These are phyloP conservation scores for Rhynchospora tenuis DNA, from an alignment of 176 grass and related monocot genomes.

Conservation along the genomic window DNA sequence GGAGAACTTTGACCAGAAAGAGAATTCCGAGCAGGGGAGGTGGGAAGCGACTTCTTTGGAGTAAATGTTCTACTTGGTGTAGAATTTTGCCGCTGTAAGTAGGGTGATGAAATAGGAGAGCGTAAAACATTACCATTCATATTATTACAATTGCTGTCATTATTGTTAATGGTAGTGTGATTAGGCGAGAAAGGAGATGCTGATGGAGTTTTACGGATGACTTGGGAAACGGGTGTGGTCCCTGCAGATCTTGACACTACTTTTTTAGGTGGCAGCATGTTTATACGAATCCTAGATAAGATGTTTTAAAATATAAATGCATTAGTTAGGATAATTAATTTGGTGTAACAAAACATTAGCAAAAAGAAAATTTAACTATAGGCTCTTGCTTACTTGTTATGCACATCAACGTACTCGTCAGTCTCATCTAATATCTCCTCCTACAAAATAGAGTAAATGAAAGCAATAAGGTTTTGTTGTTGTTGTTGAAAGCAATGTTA, in stretches of 20 bases:
- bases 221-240: slow-evolving; percentile 35
- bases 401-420: slow-evolving; percentile 95
- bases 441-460: slow-evolving; percentile 25
- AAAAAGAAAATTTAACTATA: background rate
- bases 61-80: slow-evolving; percentile 32
- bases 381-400: slow-evolving; percentile 75
- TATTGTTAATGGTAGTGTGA: slow-evolving; percentile 1
- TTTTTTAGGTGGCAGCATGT: slow-evolving; percentile 82
- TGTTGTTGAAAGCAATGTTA: background rate
- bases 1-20: slow-evolving; percentile 18
- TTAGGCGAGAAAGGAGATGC: slow-evolving; percentile 61
- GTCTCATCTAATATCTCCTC: slow-evolving; percentile 98
- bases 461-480: background rate
- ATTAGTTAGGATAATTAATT: slow-evolving; percentile 18
- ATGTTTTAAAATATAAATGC: background rate
- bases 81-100: slow-evolving; percentile 35
- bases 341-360: background rate
- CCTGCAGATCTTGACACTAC: slow-evolving; percentile 54
- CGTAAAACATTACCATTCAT: slow-evolving; percentile 32
- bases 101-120: slow-evolving; percentile 38
- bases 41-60: slow-evolving; percentile 46
- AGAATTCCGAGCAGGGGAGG: slow-evolving; percentile 5
- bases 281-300: slow-evolving; percentile 82
- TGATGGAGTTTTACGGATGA: slow-evolving; percentile 43
- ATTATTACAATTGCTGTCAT: slow-evolving; percentile 18